Percentiles rank a stretch among this genome's conserved stretches.
Conservation (phyloP, 495 filamentous ascomycete species). For the Talaromyces adpressus region DNA sequence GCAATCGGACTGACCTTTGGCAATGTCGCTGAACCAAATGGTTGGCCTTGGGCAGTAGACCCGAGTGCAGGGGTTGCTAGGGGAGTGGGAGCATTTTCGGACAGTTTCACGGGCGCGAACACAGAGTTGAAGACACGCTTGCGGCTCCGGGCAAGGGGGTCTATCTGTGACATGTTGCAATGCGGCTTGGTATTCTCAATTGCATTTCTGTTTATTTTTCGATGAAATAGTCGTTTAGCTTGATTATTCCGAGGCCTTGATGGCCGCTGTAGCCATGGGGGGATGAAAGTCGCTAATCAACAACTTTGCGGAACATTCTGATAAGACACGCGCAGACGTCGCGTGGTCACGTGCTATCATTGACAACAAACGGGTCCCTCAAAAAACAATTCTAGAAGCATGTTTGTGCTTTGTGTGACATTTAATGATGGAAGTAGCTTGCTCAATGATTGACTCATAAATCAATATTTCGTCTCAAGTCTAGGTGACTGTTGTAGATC, state of each 20-base stretch:
- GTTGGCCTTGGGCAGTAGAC: constrained; percentile 16
- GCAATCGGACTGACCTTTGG: neutral
- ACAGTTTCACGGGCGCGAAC: constrained; percentile 39
- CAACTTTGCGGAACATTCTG: neutral
- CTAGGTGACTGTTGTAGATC: neutral
- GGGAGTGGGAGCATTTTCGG: constrained; percentile 25
- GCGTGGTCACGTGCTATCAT: constrained; percentile 9
- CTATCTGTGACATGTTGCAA: constrained; percentile 4
- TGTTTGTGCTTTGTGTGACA: neutral
- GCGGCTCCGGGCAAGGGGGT: constrained; percentile 25
- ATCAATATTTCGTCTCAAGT: neutral
- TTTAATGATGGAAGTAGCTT: neutral
- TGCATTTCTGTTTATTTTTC: neutral
- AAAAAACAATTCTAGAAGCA: neutral
- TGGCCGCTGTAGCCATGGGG: neutral
- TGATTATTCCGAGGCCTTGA: neutral
- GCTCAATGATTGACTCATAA: neutral
- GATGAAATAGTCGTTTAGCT: neutral
- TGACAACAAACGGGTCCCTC: neutral
- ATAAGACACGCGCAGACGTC: neutral
- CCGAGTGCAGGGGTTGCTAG: constrained; percentile 20
- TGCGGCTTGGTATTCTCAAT: neutral
- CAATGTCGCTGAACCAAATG: constrained; percentile 11
- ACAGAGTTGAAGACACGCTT: constrained; percentile 45
- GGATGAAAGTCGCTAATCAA: neutral